Base-by-base conservation (phyloP, 2,329 filamentous ascomycete genomes). In the Penicillium sp. region DNA sequence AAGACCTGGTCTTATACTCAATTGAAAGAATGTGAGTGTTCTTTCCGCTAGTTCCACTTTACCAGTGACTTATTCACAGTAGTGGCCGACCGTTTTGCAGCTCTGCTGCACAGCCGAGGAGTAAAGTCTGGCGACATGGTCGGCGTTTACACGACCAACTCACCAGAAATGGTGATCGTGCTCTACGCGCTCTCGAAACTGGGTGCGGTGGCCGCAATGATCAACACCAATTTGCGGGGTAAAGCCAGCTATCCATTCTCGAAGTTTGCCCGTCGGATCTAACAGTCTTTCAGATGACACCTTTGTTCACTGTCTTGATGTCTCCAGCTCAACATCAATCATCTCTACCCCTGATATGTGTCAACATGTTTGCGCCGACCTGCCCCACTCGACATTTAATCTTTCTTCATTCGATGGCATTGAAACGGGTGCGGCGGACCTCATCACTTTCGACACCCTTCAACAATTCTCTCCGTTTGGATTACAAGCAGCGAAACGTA, bases 171-270 rank as follows among this genome's bases (percentile, higher is more conserved):
- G 74, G 68, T 78, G 2, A 66, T 78, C 16, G 65, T 66, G 1
- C 65, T 74, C 13, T 70, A 76, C 42, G 77, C 76, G 1, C 62
- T 79, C n/a, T 71, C 75, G 0, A 78, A 76, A 52, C 52, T 80
- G 33, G 75, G 77, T 16, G 75, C 72, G 13, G 70, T 77, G 6
- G 68, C 71, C 34, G 75, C 74, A 3, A 65, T 80, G 53, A 72
- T 80, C 24, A 80, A 80, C 56, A 76, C 67, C 10, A 77, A 74
- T 49, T 65, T 79, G 9, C 66, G 76, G 65, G 75, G 76, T 77
- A 69, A 69, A 21, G 18, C 18, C 18, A 55, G 59, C 36, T 2
- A 1, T 7, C 2, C 6, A 16, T 9, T 42, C 16, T 33, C 16
- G 18, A 13, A 24, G 26, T 8, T 7, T 4, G 6, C n/a, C 23